phyloP scores from a whole-genome alignment of 2,329 filamentous ascomycete genomes.

The Pleoardoris graminearum region DNA sequence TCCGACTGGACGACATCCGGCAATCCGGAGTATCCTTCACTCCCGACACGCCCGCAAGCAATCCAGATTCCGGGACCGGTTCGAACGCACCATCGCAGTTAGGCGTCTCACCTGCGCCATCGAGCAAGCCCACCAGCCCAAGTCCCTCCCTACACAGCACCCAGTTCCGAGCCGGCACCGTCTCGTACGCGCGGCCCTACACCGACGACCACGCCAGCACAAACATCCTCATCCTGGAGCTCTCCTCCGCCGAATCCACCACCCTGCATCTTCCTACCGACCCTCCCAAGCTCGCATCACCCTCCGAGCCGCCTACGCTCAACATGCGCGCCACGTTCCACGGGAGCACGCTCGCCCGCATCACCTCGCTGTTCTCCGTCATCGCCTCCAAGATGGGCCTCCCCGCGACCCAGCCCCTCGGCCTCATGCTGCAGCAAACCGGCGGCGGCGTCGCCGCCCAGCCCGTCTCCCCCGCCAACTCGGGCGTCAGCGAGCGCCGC shows the following conservation, averaged over 20 bases:
- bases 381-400: constrained; percentile 79
- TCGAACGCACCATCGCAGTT: constrained; percentile 20
- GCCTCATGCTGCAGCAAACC: constrained; percentile 65
- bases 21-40: constrained; percentile 77
- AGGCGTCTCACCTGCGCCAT: constrained; percentile 28
- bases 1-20: constrained; percentile 84
- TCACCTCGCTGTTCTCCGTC: constrained; percentile 76
- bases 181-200: constrained; percentile 82
- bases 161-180: constrained; percentile 54
- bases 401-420: constrained; percentile 61
- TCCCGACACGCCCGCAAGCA: constrained; percentile 48
- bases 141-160: constrained; percentile 19
- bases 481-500: constrained; percentile 69
- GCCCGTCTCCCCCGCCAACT: constrained; percentile 69
- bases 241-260: constrained; percentile 53
- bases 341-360: constrained; percentile 67
- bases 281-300: constrained; percentile 13
- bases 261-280: constrained; percentile 32
- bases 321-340: constrained; percentile 70
- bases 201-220: constrained; percentile 75
- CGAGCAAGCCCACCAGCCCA: constrained; percentile 26
- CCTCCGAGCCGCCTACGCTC: constrained; percentile 33
- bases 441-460: constrained; percentile 64
- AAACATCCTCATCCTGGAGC: constrained; percentile 71
- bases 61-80: constrained; percentile 22